Conservation (phyloP, 2,329 filamentous ascomycete genomes). For the Microsporum ferrugineum region DNA sequence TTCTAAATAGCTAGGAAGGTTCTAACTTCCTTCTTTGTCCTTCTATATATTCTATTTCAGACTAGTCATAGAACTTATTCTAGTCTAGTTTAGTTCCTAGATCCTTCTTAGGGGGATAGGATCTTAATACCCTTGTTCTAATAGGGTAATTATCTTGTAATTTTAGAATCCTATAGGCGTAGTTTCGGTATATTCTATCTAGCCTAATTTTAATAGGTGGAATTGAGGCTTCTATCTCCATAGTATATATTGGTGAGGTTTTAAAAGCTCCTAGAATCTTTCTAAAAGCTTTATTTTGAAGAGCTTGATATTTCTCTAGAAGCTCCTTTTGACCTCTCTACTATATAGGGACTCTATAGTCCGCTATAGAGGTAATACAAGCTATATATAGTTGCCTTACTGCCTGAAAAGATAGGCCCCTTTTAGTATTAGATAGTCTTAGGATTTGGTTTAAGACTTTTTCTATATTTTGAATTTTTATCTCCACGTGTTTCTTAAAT, state of each 20-base stretch:
- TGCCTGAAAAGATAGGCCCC: neutral
- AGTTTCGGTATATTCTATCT: neutral
- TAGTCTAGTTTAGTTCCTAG: neutral
- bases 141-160: neutral
- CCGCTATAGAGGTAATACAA: conserved; percentile 1
- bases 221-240: neutral
- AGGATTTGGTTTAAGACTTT: neutral
- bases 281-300: neutral
- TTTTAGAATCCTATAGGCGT: neutral
- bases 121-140: neutral
- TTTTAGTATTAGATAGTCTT: conserved; percentile 1
- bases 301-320: neutral
- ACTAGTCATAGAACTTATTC: neutral
- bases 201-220: neutral
- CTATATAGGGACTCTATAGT: neutral
- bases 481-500: neutral
- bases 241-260: neutral
- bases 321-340: neutral
- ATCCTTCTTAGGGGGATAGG: neutral
- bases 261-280: neutral
- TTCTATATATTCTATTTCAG: neutral
- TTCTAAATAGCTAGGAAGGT: neutral
- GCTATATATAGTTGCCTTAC: neutral
- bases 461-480: neutral
- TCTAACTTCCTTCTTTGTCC: neutral